phyloP scores from a whole-genome alignment of 305 asterid genomes.

The Solanum hybrid region DNA sequence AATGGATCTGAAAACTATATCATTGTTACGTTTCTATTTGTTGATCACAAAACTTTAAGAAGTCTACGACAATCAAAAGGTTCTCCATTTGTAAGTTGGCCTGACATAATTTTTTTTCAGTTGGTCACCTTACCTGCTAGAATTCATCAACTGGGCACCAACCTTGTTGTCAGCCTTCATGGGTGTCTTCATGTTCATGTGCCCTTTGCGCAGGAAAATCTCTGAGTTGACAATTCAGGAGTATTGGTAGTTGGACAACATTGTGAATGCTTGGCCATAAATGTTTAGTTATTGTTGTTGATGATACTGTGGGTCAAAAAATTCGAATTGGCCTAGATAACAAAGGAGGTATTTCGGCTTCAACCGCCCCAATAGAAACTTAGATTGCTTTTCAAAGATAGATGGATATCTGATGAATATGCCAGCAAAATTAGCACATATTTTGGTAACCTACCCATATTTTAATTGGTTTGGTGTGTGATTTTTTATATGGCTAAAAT shows the following conservation, averaged over 20 bases:
- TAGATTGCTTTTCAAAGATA: no score
- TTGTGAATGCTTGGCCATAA: not conserved
- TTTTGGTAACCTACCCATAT: no score
- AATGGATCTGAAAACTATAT: no score
- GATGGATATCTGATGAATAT: no score
- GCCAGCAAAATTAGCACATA: no score
- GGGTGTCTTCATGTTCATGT: conserved; percentile 79
- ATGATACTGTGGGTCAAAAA: not conserved
- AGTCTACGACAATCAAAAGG: not conserved
- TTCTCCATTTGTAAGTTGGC: not conserved
- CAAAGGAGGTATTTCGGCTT: not conserved
- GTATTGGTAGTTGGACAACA: not conserved
- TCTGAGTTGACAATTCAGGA: not conserved
- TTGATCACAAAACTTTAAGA: not conserved
- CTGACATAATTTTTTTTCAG: conserved; percentile 22
- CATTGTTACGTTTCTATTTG: no score
- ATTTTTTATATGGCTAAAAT: no score
- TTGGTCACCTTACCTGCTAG: conserved; percentile 70
- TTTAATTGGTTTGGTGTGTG: no score
- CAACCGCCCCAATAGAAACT: not conserved
- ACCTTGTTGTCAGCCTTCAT: conserved; percentile 80
- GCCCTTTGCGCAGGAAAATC: conserved; percentile 55
- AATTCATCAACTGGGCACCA: conserved; percentile 77
- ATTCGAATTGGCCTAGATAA: not conserved
- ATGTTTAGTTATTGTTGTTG: not conserved